Base-by-base conservation (phyloP, 768 basidiomycete species). In the Calvatia gigantea region DNA sequence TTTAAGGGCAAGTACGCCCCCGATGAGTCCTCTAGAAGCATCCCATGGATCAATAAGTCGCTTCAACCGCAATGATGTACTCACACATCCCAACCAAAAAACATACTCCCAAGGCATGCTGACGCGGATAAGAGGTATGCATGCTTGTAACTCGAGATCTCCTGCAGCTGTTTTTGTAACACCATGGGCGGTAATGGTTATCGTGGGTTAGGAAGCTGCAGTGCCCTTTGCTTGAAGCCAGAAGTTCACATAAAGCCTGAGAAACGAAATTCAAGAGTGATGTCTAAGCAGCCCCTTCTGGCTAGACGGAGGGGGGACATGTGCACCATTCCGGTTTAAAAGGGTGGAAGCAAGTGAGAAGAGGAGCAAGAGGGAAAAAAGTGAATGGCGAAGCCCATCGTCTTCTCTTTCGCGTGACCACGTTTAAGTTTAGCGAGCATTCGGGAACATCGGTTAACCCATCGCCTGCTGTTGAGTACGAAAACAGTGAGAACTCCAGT, bases 31-130 rank as follows among this genome's bases (percentile, higher is more conserved):
- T 45, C 60, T 64, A 56, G 49, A 54, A 23, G 25, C 11, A 0
- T 9, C 9, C 21, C 23, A 28, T 38, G 12, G 31, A 9, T 45
- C 48, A 48, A 41, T 53, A 45, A 7, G 32, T 8, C 21, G 52
- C 50, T 19, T 56, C 51, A 49, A 7, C 3, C 23, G 39, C 28
- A 31, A 28, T 15, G 44, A 37, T 46, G 43, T 4, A 61, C 66
- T 48, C 48, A 69, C 71, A 72, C 70, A 54, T 82, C 78, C 75
- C 77, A 78, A 15, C 77, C 79, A 46, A 67, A 78, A 67, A 78
- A 79, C 17, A 80, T 70, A 35, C 75, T 76, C 8, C 77, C 79
- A 70, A 77, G 70, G 1, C 76, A 65, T 0, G 76, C 79, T 11
- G 77, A 77, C 15, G 69, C 49, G 6, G 79, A 71, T 15, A 81